phyloP scores from a whole-genome alignment of 169 alveolate genomes.

The Eimeria necatrix region DNA sequence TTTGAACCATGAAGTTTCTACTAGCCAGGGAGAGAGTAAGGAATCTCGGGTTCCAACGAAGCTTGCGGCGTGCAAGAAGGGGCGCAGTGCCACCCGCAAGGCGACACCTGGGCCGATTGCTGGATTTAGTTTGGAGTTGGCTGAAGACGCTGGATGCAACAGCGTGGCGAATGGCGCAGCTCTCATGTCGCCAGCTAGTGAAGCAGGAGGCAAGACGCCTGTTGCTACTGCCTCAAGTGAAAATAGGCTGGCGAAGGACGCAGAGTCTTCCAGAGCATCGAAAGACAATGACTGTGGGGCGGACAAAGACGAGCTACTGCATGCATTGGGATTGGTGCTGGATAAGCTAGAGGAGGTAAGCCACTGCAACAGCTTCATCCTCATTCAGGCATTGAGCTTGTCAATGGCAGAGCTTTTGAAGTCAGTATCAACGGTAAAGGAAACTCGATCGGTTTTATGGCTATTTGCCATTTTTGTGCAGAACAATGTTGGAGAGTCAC shows the following conservation, averaged over 20 bases:
- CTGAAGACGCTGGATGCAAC: background rate
- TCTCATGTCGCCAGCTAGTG: background rate
- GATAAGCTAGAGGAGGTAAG: slow-evolving; percentile 47
- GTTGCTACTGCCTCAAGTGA: background rate
- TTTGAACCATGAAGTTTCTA: slow-evolving; percentile 45
- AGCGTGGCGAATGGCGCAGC: slow-evolving; percentile 33
- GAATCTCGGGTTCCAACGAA: slow-evolving; percentile 3
- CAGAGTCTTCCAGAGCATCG: slow-evolving; percentile 11
- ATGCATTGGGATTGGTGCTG: slow-evolving; percentile 42
- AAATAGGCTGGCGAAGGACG: background rate
- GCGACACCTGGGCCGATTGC: background rate
- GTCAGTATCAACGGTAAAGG: background rate
- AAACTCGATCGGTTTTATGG: too few species aligned
- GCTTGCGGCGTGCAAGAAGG: slow-evolving; percentile 25
- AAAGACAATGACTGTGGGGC: background rate
- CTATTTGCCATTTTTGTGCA: background rate
- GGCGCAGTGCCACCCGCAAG: slow-evolving; percentile 51
- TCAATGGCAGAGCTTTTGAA: background rate
- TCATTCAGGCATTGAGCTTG: too few species aligned
- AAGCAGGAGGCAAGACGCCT: slow-evolving; percentile 11
- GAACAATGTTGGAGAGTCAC: background rate
- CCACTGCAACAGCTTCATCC: background rate
- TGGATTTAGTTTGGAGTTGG: background rate
- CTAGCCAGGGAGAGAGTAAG: slow-evolving; percentile 1
- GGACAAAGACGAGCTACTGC: slow-evolving; percentile 20